phyloP scores from a whole-genome alignment of 2,329 filamentous ascomycete genomes.

The Neonectria hederae region DNA sequence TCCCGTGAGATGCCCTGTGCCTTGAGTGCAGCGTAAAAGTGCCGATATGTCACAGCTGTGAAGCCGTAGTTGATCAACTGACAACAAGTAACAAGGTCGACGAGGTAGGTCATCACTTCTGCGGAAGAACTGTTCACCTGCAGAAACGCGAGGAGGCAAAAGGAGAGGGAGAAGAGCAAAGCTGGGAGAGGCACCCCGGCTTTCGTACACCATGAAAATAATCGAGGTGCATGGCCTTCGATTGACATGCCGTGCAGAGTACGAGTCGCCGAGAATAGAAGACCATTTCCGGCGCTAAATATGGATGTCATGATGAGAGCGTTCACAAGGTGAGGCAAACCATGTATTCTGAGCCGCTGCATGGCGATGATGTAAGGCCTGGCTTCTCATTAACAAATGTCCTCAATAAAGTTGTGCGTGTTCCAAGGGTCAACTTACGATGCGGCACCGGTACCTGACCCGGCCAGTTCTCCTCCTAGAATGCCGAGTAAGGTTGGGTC shows the following conservation, averaged over 20 bases:
- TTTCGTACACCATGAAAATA: conserved; percentile 21
- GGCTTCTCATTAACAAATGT: neutral
- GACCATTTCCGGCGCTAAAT: conserved; percentile 65
- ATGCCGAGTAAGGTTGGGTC: conserved; percentile 11
- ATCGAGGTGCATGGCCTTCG: conserved; percentile 56
- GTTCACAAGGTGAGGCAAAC: conserved; percentile 60
- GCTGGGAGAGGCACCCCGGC: conserved; percentile 15
- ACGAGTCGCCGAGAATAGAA: conserved; percentile 55
- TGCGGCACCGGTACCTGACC: conserved; percentile 15
- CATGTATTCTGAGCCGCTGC: conserved; percentile 44
- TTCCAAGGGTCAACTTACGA: conserved; percentile 6
- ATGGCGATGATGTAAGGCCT: conserved; percentile 23
- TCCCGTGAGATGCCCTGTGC: conserved; percentile 21
- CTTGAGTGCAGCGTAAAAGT: conserved; percentile 24
- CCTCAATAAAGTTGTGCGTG: too few relatives aligned
- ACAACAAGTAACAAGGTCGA: conserved; percentile 25
- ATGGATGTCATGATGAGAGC: conserved; percentile 55
- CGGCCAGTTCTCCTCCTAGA: conserved; percentile 8
- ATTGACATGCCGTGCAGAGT: conserved; percentile 43
- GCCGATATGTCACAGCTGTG: conserved; percentile 25
- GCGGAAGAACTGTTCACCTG: conserved; percentile 24
- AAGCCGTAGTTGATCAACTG: conserved; percentile 29
- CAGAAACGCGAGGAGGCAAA: conserved; percentile 28
- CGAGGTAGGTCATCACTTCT: conserved; percentile 24
- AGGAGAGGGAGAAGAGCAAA: conserved; percentile 16